Evolutionary conservation across 2,329 filamentous ascomycete species (phyloP), one percentile per base, ranked within the genome.

Genomic region (Talaromyces marneffei): DNA sequence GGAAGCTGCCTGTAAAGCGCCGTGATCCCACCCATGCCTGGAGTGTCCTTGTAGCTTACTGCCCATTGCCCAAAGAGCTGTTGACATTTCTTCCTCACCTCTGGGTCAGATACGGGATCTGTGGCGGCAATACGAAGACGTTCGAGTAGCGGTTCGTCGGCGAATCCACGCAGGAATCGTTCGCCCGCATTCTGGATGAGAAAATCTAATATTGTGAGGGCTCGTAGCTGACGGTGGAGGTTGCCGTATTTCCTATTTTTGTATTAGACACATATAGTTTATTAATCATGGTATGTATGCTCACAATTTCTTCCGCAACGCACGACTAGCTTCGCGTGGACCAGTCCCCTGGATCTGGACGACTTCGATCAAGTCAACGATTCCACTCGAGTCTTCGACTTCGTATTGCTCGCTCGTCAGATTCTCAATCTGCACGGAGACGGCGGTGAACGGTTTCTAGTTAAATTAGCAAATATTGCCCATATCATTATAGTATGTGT

Each of bases 161-260:
- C 90, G 73, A 97, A 96, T 16, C 85, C 84, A 54, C 90, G 86
- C 75, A 97, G 90, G 72, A 97, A 97, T 12, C 88, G 85, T 12
- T 88, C 82, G 1, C 93, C 93, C 2, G 92, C 92, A 78, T 99
- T 99, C 72, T 97, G 91, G 63, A 99, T 94, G 40, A 99, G 82
- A 44, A 90, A 92, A 73, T 99, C 94, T 1, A 99, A 84, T 55
- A 99, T 87, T 10, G 89, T 88, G 23, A 99, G 83, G 37, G 94
- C 90, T 63, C 94, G 86, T 35, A 97, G 82, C 75, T 99, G 94
- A 55, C 92, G 88, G 75, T 97, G 93, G n/a, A 90, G 83, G 70
- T 87, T 96, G 68, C 94, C 94, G 76, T 99, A 97, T 79, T 99
- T 99, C 39, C 85, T 88, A 65, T 33, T 39, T 16, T 35, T 23